phyloP scores from a whole-genome alignment of 331 rosid species.

The Malus hybrid region DNA sequence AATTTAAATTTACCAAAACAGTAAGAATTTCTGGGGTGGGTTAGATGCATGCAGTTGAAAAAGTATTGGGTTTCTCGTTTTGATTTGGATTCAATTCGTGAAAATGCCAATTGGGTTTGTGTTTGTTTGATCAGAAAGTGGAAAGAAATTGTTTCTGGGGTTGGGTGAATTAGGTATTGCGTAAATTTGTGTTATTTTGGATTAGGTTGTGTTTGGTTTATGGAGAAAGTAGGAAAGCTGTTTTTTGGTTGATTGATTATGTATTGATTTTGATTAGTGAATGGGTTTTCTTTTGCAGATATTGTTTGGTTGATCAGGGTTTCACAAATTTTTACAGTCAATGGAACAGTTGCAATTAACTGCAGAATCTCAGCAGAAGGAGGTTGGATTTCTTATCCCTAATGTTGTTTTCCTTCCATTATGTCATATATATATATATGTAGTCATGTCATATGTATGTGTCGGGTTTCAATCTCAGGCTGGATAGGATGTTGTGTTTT shows the following conservation, averaged over 20 bases:
- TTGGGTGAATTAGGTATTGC: conserved; percentile 30
- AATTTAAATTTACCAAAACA: conserved; percentile 7
- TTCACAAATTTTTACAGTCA: conserved; percentile 16
- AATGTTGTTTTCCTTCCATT: conserved; percentile 20
- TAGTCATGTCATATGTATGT: conserved; percentile 3
- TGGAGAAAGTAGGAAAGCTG: conserved; percentile 16
- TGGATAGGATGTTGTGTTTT: neutral
- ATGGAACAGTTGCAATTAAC: conserved; percentile 56
- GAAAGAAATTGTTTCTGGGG: conserved; percentile 21
- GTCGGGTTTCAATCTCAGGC: neutral
- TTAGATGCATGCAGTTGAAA: conserved; percentile 34
- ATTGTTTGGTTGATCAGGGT: conserved; percentile 30
- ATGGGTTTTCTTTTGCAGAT: conserved; percentile 34
- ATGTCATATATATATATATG: neutral
- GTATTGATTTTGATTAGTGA: conserved; percentile 13
- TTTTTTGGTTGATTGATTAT: conserved; percentile 11
- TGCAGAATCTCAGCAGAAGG: conserved; percentile 42
- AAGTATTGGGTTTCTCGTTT: conserved; percentile 14
- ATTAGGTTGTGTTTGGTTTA: conserved; percentile 5
- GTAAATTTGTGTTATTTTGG: conserved; percentile 5
- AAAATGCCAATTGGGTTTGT: neutral
- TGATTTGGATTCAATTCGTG: conserved; percentile 16
- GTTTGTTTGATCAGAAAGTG: conserved; percentile 19
- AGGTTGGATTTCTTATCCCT: conserved; percentile 45
- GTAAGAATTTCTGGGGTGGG: conserved; percentile 17